Percentiles rank a stretch among this genome's conserved stretches.
Conservation (phyloP, 352 stramenopile species). For the Peronosclerospora sorghi region DNA sequence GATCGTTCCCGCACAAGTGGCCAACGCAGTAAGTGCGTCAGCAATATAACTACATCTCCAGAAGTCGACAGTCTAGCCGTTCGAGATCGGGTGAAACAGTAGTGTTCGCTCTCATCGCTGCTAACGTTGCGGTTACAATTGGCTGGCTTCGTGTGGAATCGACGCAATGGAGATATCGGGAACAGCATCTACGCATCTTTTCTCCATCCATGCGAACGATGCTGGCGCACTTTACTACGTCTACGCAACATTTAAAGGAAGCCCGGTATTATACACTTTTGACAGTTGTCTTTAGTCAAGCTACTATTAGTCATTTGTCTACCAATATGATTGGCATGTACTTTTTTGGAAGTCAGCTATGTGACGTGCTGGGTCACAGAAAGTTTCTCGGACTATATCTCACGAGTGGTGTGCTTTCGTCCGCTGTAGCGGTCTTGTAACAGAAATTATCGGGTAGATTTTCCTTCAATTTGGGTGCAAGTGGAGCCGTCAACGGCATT, state of each 20-base stretch:
- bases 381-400: slow-evolving; percentile 71
- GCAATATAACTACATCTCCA: slow-evolving; percentile 17
- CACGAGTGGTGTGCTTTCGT: slow-evolving; percentile 54
- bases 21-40: slow-evolving; percentile 11
- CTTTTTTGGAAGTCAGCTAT: slow-evolving; percentile 68
- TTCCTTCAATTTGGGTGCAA: slow-evolving; percentile 55
- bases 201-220: slow-evolving; percentile 34
- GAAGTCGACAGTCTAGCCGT: slow-evolving; percentile 12
- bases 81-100: slow-evolving; percentile 27
- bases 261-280: slow-evolving; percentile 66
- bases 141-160: slow-evolving; percentile 46
- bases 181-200: slow-evolving; percentile 16
- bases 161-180: slow-evolving; percentile 21
- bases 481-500: slow-evolving; percentile 70
- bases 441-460: slow-evolving; percentile 32
- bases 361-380: slow-evolving; percentile 47
- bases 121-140: slow-evolving; percentile 46
- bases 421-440: slow-evolving; percentile 45
- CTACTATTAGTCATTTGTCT: slow-evolving; percentile 36
- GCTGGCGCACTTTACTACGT: slow-evolving; percentile 71
- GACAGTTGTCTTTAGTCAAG: slow-evolving; percentile 65
- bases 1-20: slow-evolving; percentile 1
- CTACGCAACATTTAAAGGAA: slow-evolving; percentile 40
- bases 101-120: slow-evolving; percentile 38
- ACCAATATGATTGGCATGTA: slow-evolving; percentile 70